Evolutionary conservation across 208 protist genomes (phyloP).

Genomic region (Naegleria gruberi): DNA sequence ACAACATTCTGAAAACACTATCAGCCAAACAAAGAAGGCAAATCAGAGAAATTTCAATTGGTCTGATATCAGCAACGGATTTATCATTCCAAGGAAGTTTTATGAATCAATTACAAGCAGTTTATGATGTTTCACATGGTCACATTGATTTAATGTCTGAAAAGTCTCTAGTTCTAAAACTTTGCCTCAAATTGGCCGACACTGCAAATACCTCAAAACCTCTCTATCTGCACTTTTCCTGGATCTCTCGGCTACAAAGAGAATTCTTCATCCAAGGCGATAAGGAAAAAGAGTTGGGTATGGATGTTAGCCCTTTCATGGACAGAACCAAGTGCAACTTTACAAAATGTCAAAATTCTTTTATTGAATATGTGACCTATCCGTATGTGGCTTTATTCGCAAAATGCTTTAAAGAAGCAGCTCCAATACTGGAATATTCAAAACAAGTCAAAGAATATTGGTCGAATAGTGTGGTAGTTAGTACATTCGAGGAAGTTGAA

Average conservation of each 20-base stretch:
- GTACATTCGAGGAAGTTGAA: background rate
- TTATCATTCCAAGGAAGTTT: slow-evolving; percentile 25
- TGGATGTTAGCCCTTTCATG: slow-evolving; percentile 32
- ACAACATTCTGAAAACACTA: slow-evolving; percentile 25
- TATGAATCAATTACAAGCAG: background rate
- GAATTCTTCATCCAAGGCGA: slow-evolving; percentile 35
- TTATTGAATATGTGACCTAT: slow-evolving; percentile 30
- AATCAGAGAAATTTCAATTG: slow-evolving; percentile 19
- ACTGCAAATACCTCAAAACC: slow-evolving; percentile 28
- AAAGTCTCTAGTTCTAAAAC: slow-evolving; percentile 17
- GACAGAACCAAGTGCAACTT: background rate
- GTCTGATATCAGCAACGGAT: slow-evolving; percentile 30
- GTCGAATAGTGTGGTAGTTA: background rate
- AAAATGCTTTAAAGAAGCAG: background rate
- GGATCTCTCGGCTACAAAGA: slow-evolving; percentile 24
- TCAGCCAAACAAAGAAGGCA: slow-evolving; percentile 11
- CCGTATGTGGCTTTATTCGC: slow-evolving; percentile 20
- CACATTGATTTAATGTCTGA: background rate
- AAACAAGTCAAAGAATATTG: background rate
- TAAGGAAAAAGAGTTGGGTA: slow-evolving; percentile 16
- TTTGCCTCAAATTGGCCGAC: slow-evolving; percentile 31
- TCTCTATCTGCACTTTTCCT: slow-evolving; percentile 25
- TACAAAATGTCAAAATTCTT: slow-evolving; percentile 18
- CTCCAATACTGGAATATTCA: background rate
- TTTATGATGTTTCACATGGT: background rate